Base-by-base conservation (phyloP, 202 grass and related monocot species). In the Panicum virgatum region DNA sequence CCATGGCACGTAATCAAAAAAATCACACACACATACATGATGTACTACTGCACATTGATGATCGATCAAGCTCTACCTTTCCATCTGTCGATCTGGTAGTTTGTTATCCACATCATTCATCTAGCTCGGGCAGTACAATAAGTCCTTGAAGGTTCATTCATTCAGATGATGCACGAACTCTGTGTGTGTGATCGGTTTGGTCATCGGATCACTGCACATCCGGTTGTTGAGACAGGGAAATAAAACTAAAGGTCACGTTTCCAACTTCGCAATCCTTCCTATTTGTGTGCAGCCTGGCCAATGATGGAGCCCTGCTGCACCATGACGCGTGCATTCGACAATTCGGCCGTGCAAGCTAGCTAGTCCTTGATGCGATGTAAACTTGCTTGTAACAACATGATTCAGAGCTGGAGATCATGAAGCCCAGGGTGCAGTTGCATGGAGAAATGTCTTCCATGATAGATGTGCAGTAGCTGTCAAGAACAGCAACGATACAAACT, bases 191-290 rank as follows among this genome's bases (percentile, higher is more conserved):
- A 23, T 65, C 48, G 9, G 20, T 69, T 57, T 29, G 39, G 72
- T 69, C 77, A 29, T 76, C 52, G 50, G 70, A 30, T 32, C 52
- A 86, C 84, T 81, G 84, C 78, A 52, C 18, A 72, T 76, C 50
- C 2, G 69, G 84, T 81, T 75, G 77, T 67, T 86, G 50, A 40
- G 75, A 76, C 84, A 76, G 75, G 62, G 52, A 52, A 61, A 60
- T 27, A 9, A 69, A 75, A 34, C 32, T 34, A 34, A 69, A 47
- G 70, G 7, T 51, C 62, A 16, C 12, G 63, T 40, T 86, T 40
- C 56, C 61, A 73, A 11, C 43, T 50, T 73, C 20, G 20, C 68
- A 66, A 51, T 52, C 59, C 9, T 73, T 62, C 22, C 68, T 37
- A 6, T 69, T 40, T 30, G 10, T 65, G 59, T 39, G 46, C 47